phyloP scores from a whole-genome alignment of 495 filamentous ascomycete genomes.

The Hyaloscypha variabilis region DNA sequence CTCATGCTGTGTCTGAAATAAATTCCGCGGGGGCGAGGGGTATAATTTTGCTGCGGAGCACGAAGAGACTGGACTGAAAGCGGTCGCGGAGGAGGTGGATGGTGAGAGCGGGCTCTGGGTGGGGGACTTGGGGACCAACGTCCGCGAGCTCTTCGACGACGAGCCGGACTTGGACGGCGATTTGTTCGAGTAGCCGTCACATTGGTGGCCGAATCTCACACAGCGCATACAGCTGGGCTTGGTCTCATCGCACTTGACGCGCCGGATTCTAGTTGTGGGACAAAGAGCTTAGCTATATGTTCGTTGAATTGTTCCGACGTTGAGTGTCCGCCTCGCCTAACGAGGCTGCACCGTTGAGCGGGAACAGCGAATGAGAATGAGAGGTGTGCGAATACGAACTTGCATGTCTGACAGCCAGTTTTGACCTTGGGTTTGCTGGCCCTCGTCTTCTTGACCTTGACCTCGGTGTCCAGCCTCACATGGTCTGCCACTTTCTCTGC shows the following conservation, averaged over 20 bases:
- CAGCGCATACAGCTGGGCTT: slow-evolving; percentile 8
- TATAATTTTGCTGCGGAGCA: slow-evolving; percentile 7
- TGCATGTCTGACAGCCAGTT: slow-evolving; percentile 33
- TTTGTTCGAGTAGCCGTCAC: slow-evolving; percentile 52
- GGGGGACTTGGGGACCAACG: slow-evolving; percentile 22
- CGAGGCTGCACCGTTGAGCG: background rate
- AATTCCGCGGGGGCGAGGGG: slow-evolving; percentile 11
- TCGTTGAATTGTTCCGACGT: too few relatives aligned
- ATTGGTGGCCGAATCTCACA: slow-evolving; percentile 45
- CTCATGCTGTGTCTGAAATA: slow-evolving; percentile 20
- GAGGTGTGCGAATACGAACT: slow-evolving; percentile 24
- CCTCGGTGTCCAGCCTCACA: slow-evolving; percentile 8
- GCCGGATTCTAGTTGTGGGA: slow-evolving; percentile 4
- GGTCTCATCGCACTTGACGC: slow-evolving; percentile 5
- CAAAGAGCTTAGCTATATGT: slow-evolving; percentile 26
- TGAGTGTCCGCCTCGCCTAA: background rate
- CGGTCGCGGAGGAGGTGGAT: background rate
- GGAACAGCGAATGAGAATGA: background rate
- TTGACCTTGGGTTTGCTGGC: slow-evolving; percentile 31
- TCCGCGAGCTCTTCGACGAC: slow-evolving; percentile 17
- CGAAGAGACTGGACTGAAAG: slow-evolving; percentile 3
- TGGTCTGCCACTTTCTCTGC: slow-evolving; percentile 1
- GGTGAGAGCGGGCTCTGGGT: slow-evolving; percentile 6
- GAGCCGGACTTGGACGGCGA: background rate
- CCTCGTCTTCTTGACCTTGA: slow-evolving; percentile 29